Base-by-base conservation (phyloP, 1,284 basidiomycete genomes). In the Marasmius oreades region DNA sequence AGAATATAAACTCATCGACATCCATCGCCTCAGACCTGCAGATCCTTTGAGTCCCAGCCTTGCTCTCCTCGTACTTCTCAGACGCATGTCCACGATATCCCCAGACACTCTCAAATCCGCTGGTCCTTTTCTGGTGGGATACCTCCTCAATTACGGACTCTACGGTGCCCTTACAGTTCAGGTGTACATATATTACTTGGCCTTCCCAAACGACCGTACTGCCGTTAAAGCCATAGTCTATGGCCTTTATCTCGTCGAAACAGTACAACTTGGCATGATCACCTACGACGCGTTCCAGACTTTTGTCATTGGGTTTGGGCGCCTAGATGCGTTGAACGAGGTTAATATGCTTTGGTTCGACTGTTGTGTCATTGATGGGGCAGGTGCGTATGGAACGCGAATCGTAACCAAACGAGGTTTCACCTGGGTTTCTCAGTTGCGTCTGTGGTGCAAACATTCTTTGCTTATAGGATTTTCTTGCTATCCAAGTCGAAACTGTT, bases 161-260 rank as follows among this genome's bases (percentile, higher is more conserved):
- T 52, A 34, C 22, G 51, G 51, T 11, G 37, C 26, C 23, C 22
- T 52, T 11, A 20, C 51, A 11, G 51, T 52, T 39, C 51, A 53
- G 42, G 43, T 26, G 2, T 53, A 53, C 23, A 23, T 53, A 3
- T 53, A 53, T 37, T 53, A 53, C 26, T 23, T 18, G 3, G 51
- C 51, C 23, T 53, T 53, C 23, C 51, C 51, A 22, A 42, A n/a
- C 11, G 51, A 53, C 37, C 39, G 26, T 23, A 2, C 18, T 5
- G 42, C 24, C 7, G 26, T 53, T 37, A 18, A 53, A 43, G 8
- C 28, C 11, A 20, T 53, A 20, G 51, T 43, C 6, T 53, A 53
- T 22, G 23, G 20, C 20, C 16, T 53, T 28, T 53, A 53, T n/a
- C 3, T 43, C 10, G 14, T 53, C 36, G 51, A 53, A 23, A 24